Conservation (phyloP, 2,329 filamentous ascomycete species). For the Diaporthe helianthi region DNA sequence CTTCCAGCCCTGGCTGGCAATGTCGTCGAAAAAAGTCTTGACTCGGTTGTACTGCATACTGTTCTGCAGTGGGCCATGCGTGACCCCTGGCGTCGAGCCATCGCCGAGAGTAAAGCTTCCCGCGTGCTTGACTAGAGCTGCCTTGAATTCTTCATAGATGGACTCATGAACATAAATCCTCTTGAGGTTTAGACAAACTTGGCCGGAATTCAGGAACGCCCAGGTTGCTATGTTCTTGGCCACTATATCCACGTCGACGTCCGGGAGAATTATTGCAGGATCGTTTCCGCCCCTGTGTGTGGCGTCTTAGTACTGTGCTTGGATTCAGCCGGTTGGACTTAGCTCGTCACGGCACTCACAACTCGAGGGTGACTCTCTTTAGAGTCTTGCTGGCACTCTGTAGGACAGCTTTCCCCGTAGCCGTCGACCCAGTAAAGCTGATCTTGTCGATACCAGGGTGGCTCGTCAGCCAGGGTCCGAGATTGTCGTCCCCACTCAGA, state of each 20-base stretch:
- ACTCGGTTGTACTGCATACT: conserved; percentile 57
- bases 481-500: conserved; percentile 64
- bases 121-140: conserved; percentile 54
- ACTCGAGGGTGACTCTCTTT: conserved; percentile 53
- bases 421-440: conserved; percentile 65
- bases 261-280: conserved; percentile 52
- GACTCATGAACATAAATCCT: conserved; percentile 61
- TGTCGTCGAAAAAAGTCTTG: not conserved
- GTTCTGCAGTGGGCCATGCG: conserved; percentile 65
- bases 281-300: conserved; percentile 53
- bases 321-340: too few species aligned
- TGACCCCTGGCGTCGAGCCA: conserved; percentile 29
- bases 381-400: conserved; percentile 50
- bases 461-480: conserved; percentile 64
- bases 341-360: conserved; percentile 2
- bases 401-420: conserved; percentile 47
- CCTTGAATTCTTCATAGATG: conserved; percentile 57
- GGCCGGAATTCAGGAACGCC: conserved; percentile 64
- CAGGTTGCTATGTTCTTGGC: conserved; percentile 50
- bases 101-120: conserved; percentile 44
- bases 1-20: conserved; percentile 50
- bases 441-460: conserved; percentile 68
- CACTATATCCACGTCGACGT: conserved; percentile 48
- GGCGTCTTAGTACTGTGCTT: too few species aligned
- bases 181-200: conserved; percentile 61